Base-by-base conservation (phyloP, 306 rosid genomes). In the Lotus japonicus region DNA sequence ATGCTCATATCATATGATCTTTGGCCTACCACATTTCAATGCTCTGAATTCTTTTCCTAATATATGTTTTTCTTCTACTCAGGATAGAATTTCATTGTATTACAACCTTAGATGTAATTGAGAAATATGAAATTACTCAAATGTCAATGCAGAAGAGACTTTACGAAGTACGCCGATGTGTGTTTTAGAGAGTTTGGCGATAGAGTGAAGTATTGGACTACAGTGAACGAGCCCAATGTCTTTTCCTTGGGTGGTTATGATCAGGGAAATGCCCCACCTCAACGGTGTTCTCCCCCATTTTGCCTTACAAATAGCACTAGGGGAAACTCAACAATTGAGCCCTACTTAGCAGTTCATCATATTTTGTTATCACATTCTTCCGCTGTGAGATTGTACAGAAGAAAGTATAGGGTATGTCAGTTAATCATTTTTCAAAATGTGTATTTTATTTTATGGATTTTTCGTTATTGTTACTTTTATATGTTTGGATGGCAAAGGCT, bases 111-210 rank as follows among this genome's bases (percentile, higher is more conserved):
- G 18, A 38, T 16, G 42, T 11, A 38, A 38, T 3, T 9, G n/a
- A 9, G 3, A 15, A 19, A 33, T 23, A 17, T 48, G 53, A 54
- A 53, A 23, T 53, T 13, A 9, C 63, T 19, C 64, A 50, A 4
- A 52, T 77, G 48, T 63, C 52, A 71, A 73, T 82, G 90, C 81
- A 89, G 90, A 70, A 76, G 67, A 76, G 96, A 92, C 81, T 92
- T 89, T 82, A 85, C 79, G 14, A 11, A 68, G 5, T 89, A 87
- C 23, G 95, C 92, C 0, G 84, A 89, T 41, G 83, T 81, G 23
- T 92, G 96, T 70, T 92, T 85, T 59, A 72, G 83, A 75, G 92
- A 84, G 63, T 92, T 92, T 15, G 96, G 98, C 5, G 89, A 92
- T 38, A 86, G 85, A 38, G 89, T 92, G 0, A 11, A 5, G 45